These are phyloP conservation scores for Tricholoma bakamatsutake DNA, from an alignment of 768 basidiomycete genomes.

Conservation along the genomic window DNA sequence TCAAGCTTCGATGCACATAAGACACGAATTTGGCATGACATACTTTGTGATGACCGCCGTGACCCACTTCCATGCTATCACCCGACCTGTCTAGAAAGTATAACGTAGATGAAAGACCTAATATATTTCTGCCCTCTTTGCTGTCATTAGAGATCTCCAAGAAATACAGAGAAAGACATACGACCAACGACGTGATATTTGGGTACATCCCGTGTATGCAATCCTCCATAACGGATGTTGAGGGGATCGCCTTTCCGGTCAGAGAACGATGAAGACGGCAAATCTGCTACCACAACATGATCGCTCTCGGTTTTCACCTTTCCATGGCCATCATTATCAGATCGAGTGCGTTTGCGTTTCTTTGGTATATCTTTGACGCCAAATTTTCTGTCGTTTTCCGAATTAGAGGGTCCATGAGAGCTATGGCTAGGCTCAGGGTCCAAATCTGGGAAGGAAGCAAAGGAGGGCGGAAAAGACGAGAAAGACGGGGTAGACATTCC, in stretches of 20 bases:
- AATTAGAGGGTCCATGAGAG: conserved; percentile 14
- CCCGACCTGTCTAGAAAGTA: conserved; percentile 33
- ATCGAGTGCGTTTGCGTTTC: conserved; percentile 21
- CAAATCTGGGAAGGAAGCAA: conserved; percentile 65
- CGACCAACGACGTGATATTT: conserved; percentile 56
- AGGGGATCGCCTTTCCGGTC: conserved; percentile 62
- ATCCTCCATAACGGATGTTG: conserved; percentile 62
- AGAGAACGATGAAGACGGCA: conserved; percentile 33
- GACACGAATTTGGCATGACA: conserved; percentile 1
- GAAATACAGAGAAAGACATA: conserved; percentile 29
- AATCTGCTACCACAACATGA: neutral
- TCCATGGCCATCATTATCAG: conserved; percentile 21
- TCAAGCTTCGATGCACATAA: conserved; percentile 1
- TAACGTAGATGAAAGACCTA: conserved; percentile 54
- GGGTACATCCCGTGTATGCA: conserved; percentile 59
- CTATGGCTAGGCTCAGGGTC: conserved; percentile 33
- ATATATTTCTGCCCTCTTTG: conserved; percentile 53
- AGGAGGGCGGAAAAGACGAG: conserved; percentile 59
- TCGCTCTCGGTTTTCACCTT: conserved; percentile 11
- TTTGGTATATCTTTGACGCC: conserved; percentile 21
- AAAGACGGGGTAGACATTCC: conserved; percentile 52
- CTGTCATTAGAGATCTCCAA: conserved; percentile 43
- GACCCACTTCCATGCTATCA: conserved; percentile 55
- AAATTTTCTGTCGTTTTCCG: conserved; percentile 5
- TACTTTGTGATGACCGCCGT: conserved; percentile 39